Conservation (phyloP, 345 rosid species). For the Pistacia vera region DNA sequence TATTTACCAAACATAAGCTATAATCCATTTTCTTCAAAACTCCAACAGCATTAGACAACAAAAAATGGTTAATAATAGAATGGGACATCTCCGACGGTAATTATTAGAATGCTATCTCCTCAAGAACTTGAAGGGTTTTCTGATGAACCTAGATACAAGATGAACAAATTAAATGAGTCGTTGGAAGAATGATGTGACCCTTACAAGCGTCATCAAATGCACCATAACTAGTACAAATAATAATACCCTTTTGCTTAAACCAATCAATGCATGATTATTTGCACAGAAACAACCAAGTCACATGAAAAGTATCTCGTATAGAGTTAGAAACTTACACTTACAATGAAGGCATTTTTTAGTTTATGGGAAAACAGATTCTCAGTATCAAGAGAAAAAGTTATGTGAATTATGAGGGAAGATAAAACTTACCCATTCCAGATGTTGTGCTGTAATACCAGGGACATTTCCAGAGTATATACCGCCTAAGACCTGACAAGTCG, state of each 20-base stretch:
- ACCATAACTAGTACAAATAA: conserved; percentile 1
- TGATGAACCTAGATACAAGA: conserved; percentile 69
- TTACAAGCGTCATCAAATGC: background rate
- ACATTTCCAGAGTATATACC: conserved; percentile 79
- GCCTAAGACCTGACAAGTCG: conserved; percentile 72
- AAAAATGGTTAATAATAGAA: conserved; percentile 7
- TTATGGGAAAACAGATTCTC: background rate
- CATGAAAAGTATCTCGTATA: background rate
- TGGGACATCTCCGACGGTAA: conserved; percentile 10
- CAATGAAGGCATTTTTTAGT: background rate
- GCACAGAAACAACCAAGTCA: background rate
- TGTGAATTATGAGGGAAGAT: conserved; percentile 10
- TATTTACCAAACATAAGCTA: background rate
- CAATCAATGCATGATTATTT: background rate
- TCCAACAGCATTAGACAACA: background rate
- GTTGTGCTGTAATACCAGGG: conserved; percentile 91
- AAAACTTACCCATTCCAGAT: conserved; percentile 84
- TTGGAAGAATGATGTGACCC: background rate
- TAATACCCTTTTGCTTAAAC: background rate
- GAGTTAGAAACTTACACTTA: background rate
- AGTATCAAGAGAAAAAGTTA: background rate
- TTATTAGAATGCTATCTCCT: conserved; percentile 78
- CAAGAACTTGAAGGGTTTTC: conserved; percentile 79
- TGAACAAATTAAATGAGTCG: conserved; percentile 12
- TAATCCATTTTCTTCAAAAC: conserved; percentile 1